These are phyloP conservation scores for Porpolomopsis calyptriformis DNA, from an alignment of 768 basidiomycete species.

Conservation along the genomic window DNA sequence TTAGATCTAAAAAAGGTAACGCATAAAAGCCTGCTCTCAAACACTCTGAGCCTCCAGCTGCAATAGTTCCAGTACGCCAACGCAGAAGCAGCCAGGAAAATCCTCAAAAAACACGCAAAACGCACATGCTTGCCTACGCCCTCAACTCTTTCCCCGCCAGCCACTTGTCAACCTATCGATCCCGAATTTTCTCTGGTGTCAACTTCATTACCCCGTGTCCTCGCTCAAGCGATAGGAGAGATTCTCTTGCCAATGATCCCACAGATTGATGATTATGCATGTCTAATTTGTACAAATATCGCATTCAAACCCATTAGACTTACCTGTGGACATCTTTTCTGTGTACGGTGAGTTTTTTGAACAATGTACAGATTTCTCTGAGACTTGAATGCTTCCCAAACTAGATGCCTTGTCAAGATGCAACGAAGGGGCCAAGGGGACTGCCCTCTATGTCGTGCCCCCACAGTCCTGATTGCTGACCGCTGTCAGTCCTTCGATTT, in stretches of 20 bases:
- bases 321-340: conserved; percentile 69
- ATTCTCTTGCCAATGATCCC: conserved; percentile 75
- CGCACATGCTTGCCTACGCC: conserved; percentile 60
- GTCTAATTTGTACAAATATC: conserved; percentile 79
- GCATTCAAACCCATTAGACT: conserved; percentile 90
- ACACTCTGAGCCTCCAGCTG: neutral
- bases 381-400: neutral
- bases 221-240: conserved; percentile 77
- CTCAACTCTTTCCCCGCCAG: conserved; percentile 11
- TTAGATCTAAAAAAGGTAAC: conserved; percentile 70
- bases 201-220: conserved; percentile 27
- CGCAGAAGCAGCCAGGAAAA: conserved; percentile 83
- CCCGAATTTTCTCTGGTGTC: conserved; percentile 10
- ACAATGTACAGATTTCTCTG: neutral
- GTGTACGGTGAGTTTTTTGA: conserved; percentile 34
- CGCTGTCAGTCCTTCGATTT: conserved; percentile 40
- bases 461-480: conserved; percentile 67
- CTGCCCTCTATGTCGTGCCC: conserved; percentile 80
- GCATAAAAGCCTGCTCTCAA: too few species aligned
- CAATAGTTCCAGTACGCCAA: conserved; percentile 71
- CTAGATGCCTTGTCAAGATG: conserved; percentile 72
- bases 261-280: conserved; percentile 73
- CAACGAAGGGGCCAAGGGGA: conserved; percentile 65
- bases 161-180: conserved; percentile 9
- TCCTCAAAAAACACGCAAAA: conserved; percentile 90